Conservation (phyloP, 352 stramenopile genomes). For the Pythium folliculosum region DNA sequence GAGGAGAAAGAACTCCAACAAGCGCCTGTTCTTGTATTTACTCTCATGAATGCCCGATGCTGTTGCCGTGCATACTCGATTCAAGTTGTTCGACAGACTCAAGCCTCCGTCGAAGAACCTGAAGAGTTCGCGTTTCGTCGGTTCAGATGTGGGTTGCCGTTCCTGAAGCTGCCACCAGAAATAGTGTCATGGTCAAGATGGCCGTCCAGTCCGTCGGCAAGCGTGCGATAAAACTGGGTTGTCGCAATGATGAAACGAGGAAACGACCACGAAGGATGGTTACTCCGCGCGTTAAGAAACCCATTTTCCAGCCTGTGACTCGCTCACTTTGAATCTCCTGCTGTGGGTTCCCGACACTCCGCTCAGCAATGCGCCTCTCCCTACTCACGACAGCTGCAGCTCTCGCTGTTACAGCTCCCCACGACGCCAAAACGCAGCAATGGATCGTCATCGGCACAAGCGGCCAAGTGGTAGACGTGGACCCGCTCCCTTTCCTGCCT, state of each 20-base stretch:
- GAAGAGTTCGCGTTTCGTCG: background rate
- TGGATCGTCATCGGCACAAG: constrained; percentile 26
- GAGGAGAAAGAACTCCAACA: background rate
- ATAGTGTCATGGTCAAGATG: background rate
- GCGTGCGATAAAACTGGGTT: background rate
- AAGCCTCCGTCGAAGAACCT: no score
- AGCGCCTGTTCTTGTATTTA: background rate
- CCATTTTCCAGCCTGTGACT: background rate
- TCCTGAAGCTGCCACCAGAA: background rate
- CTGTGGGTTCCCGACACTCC: background rate
- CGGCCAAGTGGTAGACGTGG: constrained; percentile 19
- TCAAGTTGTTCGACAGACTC: no score
- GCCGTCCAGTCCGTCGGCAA: background rate
- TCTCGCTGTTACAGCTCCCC: no score
- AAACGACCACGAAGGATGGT: background rate
- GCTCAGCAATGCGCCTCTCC: background rate
- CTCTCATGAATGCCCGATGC: background rate
- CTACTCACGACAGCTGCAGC: background rate
- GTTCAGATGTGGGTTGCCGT: background rate
- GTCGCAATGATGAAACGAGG: background rate
- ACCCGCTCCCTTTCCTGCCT: constrained; percentile 15
- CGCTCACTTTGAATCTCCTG: background rate
- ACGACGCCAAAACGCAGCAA: background rate
- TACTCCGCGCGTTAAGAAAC: background rate
- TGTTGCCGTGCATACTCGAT: no score